These are phyloP conservation scores for Aphanomyces cochlioides DNA, from an alignment of 352 stramenopile genomes.

Conservation along the genomic window DNA sequence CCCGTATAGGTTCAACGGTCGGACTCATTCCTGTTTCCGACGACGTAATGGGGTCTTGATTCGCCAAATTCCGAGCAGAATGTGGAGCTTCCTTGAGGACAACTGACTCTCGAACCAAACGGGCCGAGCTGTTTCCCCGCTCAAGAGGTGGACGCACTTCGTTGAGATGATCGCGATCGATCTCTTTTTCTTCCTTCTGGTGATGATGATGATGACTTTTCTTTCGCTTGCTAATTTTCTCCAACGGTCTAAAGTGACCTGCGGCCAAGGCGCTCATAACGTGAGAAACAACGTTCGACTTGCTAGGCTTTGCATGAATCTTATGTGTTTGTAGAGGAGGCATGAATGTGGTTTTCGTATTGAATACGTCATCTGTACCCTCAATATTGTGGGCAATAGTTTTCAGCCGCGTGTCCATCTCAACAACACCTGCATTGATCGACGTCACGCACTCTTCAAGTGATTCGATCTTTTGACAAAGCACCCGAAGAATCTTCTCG, in stretches of 20 bases:
- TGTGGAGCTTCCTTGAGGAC: neutral
- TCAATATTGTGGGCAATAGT: conserved; percentile 84
- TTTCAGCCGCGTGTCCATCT: conserved; percentile 65
- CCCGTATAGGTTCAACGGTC: no score
- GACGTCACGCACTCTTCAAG: conserved; percentile 70
- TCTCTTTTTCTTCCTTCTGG: no score
- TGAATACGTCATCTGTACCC: conserved; percentile 47
- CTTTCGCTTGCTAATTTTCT: neutral
- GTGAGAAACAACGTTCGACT: conserved; percentile 15
- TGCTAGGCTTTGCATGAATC: neutral
- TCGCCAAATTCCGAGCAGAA: neutral
- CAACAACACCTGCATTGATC: conserved; percentile 68
- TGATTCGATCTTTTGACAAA: conserved; percentile 72
- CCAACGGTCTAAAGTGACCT: neutral
- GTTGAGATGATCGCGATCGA: neutral
- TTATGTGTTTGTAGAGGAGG: neutral
- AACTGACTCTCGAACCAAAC: neutral
- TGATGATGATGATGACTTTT: neutral
- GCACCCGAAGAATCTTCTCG: conserved; percentile 57
- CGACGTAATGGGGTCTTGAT: neutral
- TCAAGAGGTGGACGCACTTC: neutral
- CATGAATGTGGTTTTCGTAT: neutral
- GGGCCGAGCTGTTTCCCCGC: conserved; percentile 7
- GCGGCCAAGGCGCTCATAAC: conserved; percentile 9
- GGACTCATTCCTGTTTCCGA: no score